Evolutionary conservation across 179 eudicot species (phyloP).

Genomic region (Vitellaria paradoxa): DNA sequence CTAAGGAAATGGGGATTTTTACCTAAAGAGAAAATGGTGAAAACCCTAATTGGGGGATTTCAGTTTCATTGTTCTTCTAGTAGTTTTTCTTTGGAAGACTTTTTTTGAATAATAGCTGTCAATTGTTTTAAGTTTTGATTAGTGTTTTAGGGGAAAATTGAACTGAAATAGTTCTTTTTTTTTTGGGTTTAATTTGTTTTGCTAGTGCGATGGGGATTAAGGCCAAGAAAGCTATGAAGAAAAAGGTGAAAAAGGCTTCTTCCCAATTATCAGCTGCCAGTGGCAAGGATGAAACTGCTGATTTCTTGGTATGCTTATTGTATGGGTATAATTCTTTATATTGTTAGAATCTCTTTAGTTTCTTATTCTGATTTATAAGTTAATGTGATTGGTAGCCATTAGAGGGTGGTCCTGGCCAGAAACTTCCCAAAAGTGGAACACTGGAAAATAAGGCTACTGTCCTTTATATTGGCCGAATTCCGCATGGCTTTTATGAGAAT

Average conservation of each 20-base stretch:
- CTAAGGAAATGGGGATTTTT: too few species aligned
- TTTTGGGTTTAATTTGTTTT: too few species aligned
- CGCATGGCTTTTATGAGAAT: constrained; percentile 89
- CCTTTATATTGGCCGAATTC: constrained; percentile 77
- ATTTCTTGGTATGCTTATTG: constrained; percentile 22
- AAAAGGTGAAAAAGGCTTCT: not conserved
- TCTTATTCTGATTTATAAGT: not conserved
- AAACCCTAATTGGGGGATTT: too few species aligned
- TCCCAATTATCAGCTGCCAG: not conserved
- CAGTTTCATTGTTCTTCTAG: too few species aligned
- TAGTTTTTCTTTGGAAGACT: too few species aligned
- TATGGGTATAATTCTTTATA: not conserved
- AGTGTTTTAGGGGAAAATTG: too few species aligned
- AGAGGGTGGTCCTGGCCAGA: constrained; percentile 69
- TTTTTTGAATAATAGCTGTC: too few species aligned
- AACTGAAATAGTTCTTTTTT: too few species aligned
- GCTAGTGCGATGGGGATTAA: not conserved
- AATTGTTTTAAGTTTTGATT: too few species aligned
- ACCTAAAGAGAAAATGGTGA: too few species aligned
- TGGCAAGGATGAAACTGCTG: not conserved
- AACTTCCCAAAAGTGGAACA: constrained; percentile 27
- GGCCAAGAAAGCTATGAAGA: not conserved
- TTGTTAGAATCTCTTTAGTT: not conserved
- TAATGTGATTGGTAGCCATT: constrained; percentile 43
- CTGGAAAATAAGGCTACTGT: constrained; percentile 57